phyloP scores from a whole-genome alignment of 768 basidiomycete species.

The Mycena haematopus region DNA sequence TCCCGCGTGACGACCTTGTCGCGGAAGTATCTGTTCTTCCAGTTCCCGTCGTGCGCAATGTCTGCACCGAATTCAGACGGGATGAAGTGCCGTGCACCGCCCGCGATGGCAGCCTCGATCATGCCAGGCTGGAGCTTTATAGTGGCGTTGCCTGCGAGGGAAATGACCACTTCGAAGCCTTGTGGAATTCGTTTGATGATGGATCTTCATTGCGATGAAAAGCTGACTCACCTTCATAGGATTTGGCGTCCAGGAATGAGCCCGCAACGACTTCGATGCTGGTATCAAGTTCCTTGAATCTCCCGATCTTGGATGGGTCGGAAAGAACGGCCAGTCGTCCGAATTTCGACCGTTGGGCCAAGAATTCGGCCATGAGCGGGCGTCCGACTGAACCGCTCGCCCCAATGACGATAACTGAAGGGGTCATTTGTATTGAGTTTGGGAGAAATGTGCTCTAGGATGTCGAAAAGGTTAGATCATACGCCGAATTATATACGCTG shows the following conservation, averaged over 20 bases:
- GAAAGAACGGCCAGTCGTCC: constrained; percentile 13
- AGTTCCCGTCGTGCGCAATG: background rate
- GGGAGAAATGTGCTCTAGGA: background rate
- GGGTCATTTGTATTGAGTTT: background rate
- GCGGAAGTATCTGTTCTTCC: constrained; percentile 20
- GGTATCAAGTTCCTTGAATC: background rate
- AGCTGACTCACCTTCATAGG: constrained; percentile 8
- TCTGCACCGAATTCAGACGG: constrained; percentile 15
- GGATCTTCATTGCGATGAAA: background rate
- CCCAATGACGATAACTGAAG: constrained; percentile 11
- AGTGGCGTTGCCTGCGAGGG: constrained; percentile 2
- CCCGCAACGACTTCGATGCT: constrained; percentile 3
- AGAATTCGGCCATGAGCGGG: constrained; percentile 11
- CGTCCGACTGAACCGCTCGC: constrained; percentile 14
- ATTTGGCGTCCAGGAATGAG: constrained; percentile 15
- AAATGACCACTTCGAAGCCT: constrained; percentile 14
- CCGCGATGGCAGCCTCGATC: constrained; percentile 20
- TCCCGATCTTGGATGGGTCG: constrained; percentile 7
- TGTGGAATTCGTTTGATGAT: background rate
- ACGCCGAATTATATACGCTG: background rate
- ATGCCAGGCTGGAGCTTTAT: constrained; percentile 17
- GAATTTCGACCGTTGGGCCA: constrained; percentile 1
- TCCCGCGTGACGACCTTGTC: no score
- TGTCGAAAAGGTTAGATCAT: background rate
- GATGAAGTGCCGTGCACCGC: constrained; percentile 11